A percentile compares a stretch with the other conserved stretches of the same genome.
Evolutionary conservation across 2,329 filamentous ascomycete genomes (phyloP).

Genomic region (Xylaria sp.): DNA sequence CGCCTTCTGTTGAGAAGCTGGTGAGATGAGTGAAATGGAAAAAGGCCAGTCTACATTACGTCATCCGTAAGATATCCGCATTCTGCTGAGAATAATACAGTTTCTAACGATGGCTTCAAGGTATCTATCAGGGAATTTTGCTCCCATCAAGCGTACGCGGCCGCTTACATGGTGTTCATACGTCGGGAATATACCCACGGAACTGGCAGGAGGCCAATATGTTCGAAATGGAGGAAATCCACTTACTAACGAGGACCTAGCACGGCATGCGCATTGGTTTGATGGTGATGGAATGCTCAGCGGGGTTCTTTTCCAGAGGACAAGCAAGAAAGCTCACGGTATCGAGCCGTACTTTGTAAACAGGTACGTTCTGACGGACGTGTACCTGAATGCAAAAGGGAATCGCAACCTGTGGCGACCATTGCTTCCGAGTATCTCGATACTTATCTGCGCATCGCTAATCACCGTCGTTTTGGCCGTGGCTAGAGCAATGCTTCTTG

Average conservation of each 20-base stretch:
- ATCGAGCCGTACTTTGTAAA: conserved; percentile 74
- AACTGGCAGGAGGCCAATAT: conserved; percentile 75
- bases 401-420: conserved; percentile 61
- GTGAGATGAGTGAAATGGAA: conserved; percentile 36
- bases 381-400: conserved; percentile 65
- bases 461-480: conserved; percentile 62
- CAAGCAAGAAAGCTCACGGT: conserved; percentile 48
- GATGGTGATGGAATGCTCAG: conserved; percentile 80
- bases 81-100: background rate
- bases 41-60: conserved; percentile 27
- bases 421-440: conserved; percentile 74
- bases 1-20: background rate
- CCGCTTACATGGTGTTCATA: conserved; percentile 66
- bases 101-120: conserved; percentile 44
- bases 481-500: conserved; percentile 65
- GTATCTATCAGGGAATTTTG: conserved; percentile 75
- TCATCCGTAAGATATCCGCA: conserved; percentile 45
- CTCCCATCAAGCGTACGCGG: conserved; percentile 67
- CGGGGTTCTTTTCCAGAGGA: conserved; percentile 68
- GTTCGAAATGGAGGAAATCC: conserved; percentile 78
- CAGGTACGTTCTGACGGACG: conserved; percentile 74
- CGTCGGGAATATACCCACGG: conserved; percentile 68
- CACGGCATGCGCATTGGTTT: conserved; percentile 76
- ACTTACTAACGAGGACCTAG: conserved; percentile 67
- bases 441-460: conserved; percentile 68